These are phyloP conservation scores for Sapria himalayana DNA, from an alignment of 345 rosid genomes.

Conservation along the genomic window DNA sequence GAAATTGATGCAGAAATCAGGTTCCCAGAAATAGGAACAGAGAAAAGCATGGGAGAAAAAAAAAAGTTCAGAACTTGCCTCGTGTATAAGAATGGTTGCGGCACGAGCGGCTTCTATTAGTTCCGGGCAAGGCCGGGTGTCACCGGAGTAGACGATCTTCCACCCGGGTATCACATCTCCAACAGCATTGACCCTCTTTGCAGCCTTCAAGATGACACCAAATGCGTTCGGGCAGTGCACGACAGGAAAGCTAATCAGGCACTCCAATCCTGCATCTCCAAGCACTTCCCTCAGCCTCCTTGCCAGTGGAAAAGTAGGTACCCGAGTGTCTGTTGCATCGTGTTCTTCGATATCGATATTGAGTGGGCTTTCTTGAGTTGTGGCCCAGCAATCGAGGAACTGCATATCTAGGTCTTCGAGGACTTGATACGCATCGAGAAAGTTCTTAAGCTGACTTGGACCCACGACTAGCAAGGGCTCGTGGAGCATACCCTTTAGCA, in stretches of 20 bases:
- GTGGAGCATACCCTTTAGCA: conserved; percentile 40
- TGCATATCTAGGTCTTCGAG: conserved; percentile 84
- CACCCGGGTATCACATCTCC: conserved; percentile 74
- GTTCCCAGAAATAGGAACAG: neutral
- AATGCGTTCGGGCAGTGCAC: conserved; percentile 88
- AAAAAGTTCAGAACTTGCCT: conserved; percentile 22
- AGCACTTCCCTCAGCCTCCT: conserved; percentile 40
- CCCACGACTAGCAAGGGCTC: conserved; percentile 69
- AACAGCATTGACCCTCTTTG: conserved; percentile 36
- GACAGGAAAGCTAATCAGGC: conserved; percentile 69
- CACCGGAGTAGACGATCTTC: conserved; percentile 91
- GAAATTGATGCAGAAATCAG: neutral
- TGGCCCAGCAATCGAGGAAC: conserved; percentile 72
- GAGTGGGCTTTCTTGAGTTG: conserved; percentile 18
- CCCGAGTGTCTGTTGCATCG: neutral
- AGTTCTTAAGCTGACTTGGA: conserved; percentile 56
- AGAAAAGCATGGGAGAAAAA: neutral
- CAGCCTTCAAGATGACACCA: conserved; percentile 53
- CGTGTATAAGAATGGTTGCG: conserved; percentile 80
- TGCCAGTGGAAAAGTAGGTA: conserved; percentile 18
- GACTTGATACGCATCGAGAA: conserved; percentile 67
- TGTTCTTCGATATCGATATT: conserved; percentile 6
- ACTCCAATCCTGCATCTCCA: conserved; percentile 36
- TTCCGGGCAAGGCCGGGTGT: conserved; percentile 82
- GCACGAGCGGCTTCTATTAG: conserved; percentile 45